Percentiles rank a stretch among this genome's conserved stretches.
Conservation (phyloP, 2,329 filamentous ascomycete genomes). For the Graphium sp. region DNA sequence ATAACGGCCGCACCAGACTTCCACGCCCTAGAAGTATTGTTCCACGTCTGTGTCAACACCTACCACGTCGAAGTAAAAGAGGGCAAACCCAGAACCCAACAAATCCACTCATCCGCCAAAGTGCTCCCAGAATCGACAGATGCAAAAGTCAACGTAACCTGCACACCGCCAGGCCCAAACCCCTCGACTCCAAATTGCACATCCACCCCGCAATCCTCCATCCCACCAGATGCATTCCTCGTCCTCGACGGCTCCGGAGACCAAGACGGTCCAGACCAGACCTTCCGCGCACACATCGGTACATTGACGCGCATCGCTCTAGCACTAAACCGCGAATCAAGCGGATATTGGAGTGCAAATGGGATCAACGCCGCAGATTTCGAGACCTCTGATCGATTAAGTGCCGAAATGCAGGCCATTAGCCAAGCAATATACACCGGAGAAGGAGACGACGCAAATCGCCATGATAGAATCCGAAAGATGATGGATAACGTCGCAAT, state of each 20-base stretch:
- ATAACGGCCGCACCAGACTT: too few species aligned
- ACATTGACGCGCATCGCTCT: conserved; percentile 4
- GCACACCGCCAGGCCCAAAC: neutral
- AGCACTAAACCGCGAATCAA: conserved; percentile 4
- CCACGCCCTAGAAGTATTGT: conserved; percentile 11
- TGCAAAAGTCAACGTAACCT: conserved; percentile 1
- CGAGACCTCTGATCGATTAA: too few species aligned
- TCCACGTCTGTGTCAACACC: conserved; percentile 13
- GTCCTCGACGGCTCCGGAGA: neutral
- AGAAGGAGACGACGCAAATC: conserved; percentile 3
- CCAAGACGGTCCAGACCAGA: neutral
- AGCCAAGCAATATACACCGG: conserved; percentile 1
- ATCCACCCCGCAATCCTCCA: conserved; percentile 3
- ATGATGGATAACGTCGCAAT: conserved; percentile 10
- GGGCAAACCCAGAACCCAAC: neutral
- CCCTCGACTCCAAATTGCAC: conserved; percentile 1
- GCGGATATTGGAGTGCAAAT: conserved; percentile 4
- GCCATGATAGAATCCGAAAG: conserved; percentile 7
- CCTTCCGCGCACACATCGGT: conserved; percentile 2
- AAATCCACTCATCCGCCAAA: neutral
- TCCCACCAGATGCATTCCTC: conserved; percentile 4
- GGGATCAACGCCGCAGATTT: neutral
- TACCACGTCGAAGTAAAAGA: conserved; percentile 7
- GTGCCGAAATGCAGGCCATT: conserved; percentile 1
- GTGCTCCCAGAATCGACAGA: neutral